A percentile compares a stretch with the other conserved stretches of the same genome.
These are phyloP conservation scores for Diaporthe capsici DNA, from an alignment of 2,329 filamentous ascomycete genomes.

Conservation along the genomic window DNA sequence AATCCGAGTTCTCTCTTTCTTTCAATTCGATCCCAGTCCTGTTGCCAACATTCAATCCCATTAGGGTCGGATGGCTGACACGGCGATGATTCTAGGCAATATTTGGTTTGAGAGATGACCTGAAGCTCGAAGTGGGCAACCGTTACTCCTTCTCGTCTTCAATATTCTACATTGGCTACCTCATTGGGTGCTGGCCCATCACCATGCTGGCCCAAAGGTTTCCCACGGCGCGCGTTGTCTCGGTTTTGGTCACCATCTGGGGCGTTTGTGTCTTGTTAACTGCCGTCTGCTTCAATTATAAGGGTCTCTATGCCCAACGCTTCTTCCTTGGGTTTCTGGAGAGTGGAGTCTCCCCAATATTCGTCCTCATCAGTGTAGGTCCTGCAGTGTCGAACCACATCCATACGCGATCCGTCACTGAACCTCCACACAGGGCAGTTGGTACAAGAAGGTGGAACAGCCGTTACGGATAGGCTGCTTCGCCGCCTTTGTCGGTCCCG, in stretches of 20 bases:
- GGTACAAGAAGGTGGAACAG: conserved; percentile 16
- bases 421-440: neutral
- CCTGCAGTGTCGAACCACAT: rapidly evolving
- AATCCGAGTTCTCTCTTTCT: neutral
- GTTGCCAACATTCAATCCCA: too few species aligned
- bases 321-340: conserved; percentile 23
- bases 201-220: conserved; percentile 11
- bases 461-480: neutral
- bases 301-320: neutral
- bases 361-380: conserved; percentile 21
- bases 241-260: neutral
- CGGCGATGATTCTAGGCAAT: neutral
- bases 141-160: conserved; percentile 20
- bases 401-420: too few species aligned
- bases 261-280: neutral
- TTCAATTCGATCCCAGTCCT: too few species aligned
- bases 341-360: conserved; percentile 3
- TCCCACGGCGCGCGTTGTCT: neutral
- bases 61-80: neutral
- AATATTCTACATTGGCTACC: conserved; percentile 13
- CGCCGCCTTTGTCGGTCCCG: neutral
- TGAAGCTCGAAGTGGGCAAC: conserved; percentile 17
- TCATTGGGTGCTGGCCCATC: conserved; percentile 22
- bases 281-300: neutral
- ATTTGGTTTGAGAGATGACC: conserved; percentile 11